Percentiles rank a stretch among this genome's conserved stretches.
Conservation (phyloP, 768 basidiomycete species). For the Sistotremastrum niveocremeum region DNA sequence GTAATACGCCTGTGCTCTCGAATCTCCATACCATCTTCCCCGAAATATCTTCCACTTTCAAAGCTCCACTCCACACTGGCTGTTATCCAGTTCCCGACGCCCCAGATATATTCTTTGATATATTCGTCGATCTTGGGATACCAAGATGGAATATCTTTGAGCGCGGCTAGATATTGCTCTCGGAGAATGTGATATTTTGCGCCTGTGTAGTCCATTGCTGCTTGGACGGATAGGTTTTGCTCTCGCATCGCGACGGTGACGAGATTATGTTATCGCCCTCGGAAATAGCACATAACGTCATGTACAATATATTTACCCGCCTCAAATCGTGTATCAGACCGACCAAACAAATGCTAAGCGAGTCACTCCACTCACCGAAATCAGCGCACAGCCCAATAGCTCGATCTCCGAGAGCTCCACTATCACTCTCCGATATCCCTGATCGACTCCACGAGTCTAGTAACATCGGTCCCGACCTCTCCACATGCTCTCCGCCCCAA, state of each 20-base stretch:
- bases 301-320: too few species aligned
- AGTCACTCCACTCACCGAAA: too few species aligned
- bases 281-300: too few species aligned
- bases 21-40: constrained; percentile 20
- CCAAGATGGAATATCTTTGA: constrained; percentile 26
- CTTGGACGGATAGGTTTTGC: constrained; percentile 22
- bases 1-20: constrained; percentile 18
- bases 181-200: constrained; percentile 22
- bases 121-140: constrained; percentile 27
- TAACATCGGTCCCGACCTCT: too few species aligned
- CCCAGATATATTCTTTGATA: constrained; percentile 29
- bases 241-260: constrained; percentile 40
- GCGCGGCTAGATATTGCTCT: constrained; percentile 23
- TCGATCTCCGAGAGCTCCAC: too few species aligned
- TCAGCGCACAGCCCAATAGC: too few species aligned
- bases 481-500: too few species aligned
- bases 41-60: constrained; percentile 38
- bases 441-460: too few species aligned
- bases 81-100: constrained; percentile 38
- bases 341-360: too few species aligned
- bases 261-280: too few species aligned
- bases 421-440: too few species aligned
- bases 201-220: constrained; percentile 26
- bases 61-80: constrained; percentile 40
- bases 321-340: too few species aligned